Percentiles rank a stretch among this genome's conserved stretches.
phyloP scores from a whole-genome alignment of 2,329 filamentous ascomycete genomes.

The Aspergillus texensis region DNA sequence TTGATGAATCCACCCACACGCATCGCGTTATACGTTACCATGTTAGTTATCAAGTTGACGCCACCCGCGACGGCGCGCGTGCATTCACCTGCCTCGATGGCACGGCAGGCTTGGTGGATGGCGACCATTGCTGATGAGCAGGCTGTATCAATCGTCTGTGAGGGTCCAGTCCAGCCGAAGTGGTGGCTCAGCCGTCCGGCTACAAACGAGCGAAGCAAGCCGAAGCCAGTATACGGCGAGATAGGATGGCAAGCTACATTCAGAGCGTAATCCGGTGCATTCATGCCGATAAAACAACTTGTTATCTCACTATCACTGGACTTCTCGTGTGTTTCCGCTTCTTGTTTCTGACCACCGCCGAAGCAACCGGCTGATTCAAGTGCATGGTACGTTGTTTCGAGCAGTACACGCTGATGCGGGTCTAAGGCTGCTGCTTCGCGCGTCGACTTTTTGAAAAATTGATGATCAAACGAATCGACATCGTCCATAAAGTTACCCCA shows the following conservation, averaged over 20 bases:
- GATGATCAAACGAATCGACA: conserved; percentile 27
- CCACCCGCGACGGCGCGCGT: conserved; percentile 38
- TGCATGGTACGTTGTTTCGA: too few species aligned
- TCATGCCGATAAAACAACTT: too few species aligned
- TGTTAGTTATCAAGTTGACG: conserved; percentile 31
- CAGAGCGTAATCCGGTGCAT: too few species aligned
- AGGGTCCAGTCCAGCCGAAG: conserved; percentile 50
- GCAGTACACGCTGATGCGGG: conserved; percentile 3
- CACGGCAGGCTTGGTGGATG: conserved; percentile 27
- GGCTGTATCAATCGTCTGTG: conserved; percentile 44
- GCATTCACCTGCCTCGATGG: conserved; percentile 26
- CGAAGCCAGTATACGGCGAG: too few species aligned
- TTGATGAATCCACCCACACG: conserved; percentile 45
- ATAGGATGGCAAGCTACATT: too few species aligned
- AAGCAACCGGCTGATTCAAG: too few species aligned
- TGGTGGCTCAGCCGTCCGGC: conserved; percentile 43
- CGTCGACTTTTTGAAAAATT: conserved; percentile 27
- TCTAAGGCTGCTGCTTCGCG: conserved; percentile 31
- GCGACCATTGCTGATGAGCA: conserved; percentile 46
- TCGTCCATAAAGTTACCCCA: conserved; percentile 9
- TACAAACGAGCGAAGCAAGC: conserved; percentile 10
- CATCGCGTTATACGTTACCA: conserved; percentile 26
- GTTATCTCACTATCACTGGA: too few species aligned
- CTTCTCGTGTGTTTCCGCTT: too few species aligned
- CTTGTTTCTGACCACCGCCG: too few species aligned